Evolutionary conservation across 2,329 filamentous ascomycete genomes (phyloP), one percentile per base, ranked within the genome.

Genomic region (Colletotrichum higginsianum): DNA sequence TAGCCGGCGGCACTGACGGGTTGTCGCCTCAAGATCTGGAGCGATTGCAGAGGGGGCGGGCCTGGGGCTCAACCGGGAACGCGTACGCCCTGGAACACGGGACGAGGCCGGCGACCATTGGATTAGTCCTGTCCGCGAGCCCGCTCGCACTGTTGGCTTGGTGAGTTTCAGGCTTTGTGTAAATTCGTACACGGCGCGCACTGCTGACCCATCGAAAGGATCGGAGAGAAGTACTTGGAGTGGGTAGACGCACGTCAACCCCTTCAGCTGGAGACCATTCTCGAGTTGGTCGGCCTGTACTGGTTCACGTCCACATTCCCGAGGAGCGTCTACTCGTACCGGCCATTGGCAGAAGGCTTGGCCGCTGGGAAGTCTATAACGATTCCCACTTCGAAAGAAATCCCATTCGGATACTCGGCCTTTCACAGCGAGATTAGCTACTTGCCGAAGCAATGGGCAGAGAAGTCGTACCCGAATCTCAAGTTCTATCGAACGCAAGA

Each of bases 141-240:
- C 90, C 90, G 0, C 72, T 91, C 1, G 87, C 88, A 0, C 76
- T 91, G 23, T 82, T 92, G 2, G 84, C 86, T 8, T 92, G 89
- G 82, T 78, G 65, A 73, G 75, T 47, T 7, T 21, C 4, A 52
- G 62, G 16, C 21, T 52, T 21, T 12, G 11, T 18, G 8, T 3
- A 12, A 3, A 18, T 16, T 23, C 23, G 4, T 30, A 8, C 1
- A 18, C 16, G 3, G 47, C 11, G 30, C 0, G 1, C 1, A 11
- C 7, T 13, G 2, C 56, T 67, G 9, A 50, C 42, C n/a, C 0
- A 0, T 56, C 1, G 1, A 13, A 13, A 86, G 84, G 84, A 82
- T 90, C 35, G 86, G 85, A 4, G 88, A 90, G 74, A 90, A 90
- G 76, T 87, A 87, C 67, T 78, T 88, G 0, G 84, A 84, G 6